Evolutionary conservation across 805 yeast species (phyloP), one percentile per base, ranked within the genome.

Genomic region (Isabelozyma heimii): DNA sequence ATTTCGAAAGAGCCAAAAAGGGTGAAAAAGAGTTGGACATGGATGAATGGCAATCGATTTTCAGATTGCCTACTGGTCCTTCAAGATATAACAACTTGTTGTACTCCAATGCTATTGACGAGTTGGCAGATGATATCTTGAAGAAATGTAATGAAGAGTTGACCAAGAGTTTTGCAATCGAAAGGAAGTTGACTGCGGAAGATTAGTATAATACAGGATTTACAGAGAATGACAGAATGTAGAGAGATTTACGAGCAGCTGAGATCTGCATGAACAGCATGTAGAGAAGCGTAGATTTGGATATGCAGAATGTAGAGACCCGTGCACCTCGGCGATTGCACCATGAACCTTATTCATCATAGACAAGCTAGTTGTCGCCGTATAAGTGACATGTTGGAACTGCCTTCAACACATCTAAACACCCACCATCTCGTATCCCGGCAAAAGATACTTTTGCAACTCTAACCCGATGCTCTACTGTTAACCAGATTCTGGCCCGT

Each of bases 21-120:
- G 85, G 87, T 48, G 82, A 84, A 61, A 73, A 77, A 43, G 77
- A 73, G 47, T 65, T 78, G 56, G 79, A 78, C 59, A 80, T 82
- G 43, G 72, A 77, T 44, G 91, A 84, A 62, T 87, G 91, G 91
- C 79, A 77, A 59, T 67, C 79, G 42, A 69, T 80, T 35, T 85
- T 82, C 73, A 83, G 78, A 63, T 77, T 85, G 54, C 91, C 91
- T 26, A 78, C 71, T 42, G 91, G 85, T 64, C 92, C 95, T 30
- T 81, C 89, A 15, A 78, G 91, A 61, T 80, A 82, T 56, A 90
- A 87, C 59, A 85, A 83, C 66, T 70, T 89, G 69, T 78, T 88
- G 53, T 75, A 80, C 54, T 77, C 86, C 47, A 83, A 86, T 47
- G 83, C 85, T 61, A 82, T 88, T 52, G 84, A 83, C 62, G 82